A percentile compares a stretch with the other conserved stretches of the same genome.
Conservation (phyloP, 192 early-diverging fungal genomes). For the Backusella morwellensis region DNA sequence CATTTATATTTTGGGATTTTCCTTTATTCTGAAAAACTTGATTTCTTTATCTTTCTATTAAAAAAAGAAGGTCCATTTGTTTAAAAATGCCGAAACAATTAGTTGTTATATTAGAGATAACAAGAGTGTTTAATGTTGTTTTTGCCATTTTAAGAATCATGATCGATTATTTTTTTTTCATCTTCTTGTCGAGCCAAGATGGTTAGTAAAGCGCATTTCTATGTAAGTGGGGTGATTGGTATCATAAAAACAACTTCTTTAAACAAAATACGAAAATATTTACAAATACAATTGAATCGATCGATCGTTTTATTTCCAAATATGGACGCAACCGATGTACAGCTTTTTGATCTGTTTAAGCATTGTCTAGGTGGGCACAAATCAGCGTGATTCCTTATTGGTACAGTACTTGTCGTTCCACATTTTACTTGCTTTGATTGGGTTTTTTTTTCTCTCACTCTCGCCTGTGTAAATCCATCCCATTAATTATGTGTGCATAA, state of each 20-base stretch:
- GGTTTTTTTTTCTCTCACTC: not conserved
- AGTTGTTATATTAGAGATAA: not conserved
- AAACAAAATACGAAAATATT: not conserved
- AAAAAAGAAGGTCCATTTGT: not conserved
- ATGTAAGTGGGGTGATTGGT: not conserved
- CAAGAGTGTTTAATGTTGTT: not conserved
- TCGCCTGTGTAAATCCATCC: not conserved
- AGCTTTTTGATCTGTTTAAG: not conserved
- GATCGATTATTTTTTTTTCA: not conserved
- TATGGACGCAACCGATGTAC: not conserved
- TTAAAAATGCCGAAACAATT: not conserved
- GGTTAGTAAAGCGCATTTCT: not conserved
- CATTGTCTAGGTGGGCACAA: not conserved
- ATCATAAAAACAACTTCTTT: not conserved
- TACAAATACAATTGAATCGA: not conserved
- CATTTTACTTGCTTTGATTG: not conserved
- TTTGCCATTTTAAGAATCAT: not conserved
- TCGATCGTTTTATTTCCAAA: conserved; percentile 6
- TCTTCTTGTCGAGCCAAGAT: not conserved
- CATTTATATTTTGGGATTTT: not conserved
- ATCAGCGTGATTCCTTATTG: not conserved
- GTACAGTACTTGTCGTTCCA: not conserved
- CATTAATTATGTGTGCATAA: not conserved
- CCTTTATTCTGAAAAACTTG: not conserved
- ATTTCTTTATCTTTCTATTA: not conserved